These are phyloP conservation scores for Mesembryanthemum crystallinum DNA, from an alignment of 148 eudicot genomes.

Conservation along the genomic window DNA sequence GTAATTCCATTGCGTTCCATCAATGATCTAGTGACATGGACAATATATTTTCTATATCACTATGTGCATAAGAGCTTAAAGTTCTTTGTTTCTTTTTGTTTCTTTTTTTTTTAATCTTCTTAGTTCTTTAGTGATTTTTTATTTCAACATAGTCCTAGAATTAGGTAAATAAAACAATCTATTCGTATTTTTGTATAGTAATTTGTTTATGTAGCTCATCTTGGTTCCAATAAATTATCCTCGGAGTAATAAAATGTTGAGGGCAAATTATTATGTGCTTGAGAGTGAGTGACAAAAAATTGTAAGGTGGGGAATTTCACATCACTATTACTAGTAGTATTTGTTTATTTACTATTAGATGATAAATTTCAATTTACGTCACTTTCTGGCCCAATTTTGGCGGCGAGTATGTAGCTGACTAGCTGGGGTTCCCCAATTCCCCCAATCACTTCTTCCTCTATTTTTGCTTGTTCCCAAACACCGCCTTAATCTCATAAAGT, in stretches of 20 bases:
- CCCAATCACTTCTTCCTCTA: too few species aligned
- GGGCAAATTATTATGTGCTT: background rate
- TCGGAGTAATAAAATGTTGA: background rate
- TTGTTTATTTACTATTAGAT: background rate
- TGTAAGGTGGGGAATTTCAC: background rate
- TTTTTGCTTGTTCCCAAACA: constrained; percentile 8
- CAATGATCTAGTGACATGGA: too few species aligned
- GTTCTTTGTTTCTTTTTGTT: too few species aligned
- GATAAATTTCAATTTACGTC: background rate
- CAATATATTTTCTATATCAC: too few species aligned
- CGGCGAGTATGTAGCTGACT: constrained; percentile 3
- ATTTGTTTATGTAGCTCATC: background rate
- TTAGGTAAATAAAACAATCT: too few species aligned
- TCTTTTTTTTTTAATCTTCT: too few species aligned
- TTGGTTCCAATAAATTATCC: background rate
- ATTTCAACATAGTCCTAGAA: too few species aligned
- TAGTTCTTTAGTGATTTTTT: too few species aligned
- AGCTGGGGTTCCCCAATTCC: too few species aligned
- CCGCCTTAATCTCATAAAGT: background rate
- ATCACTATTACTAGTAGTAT: background rate
- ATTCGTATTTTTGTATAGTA: too few species aligned
- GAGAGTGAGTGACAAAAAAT: background rate
- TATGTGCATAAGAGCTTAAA: too few species aligned
- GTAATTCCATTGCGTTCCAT: too few species aligned
- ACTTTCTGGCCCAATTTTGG: constrained; percentile 16